Conservation (phyloP, 805 yeast genomes). For the Metschnikowia cerradonensis region DNA sequence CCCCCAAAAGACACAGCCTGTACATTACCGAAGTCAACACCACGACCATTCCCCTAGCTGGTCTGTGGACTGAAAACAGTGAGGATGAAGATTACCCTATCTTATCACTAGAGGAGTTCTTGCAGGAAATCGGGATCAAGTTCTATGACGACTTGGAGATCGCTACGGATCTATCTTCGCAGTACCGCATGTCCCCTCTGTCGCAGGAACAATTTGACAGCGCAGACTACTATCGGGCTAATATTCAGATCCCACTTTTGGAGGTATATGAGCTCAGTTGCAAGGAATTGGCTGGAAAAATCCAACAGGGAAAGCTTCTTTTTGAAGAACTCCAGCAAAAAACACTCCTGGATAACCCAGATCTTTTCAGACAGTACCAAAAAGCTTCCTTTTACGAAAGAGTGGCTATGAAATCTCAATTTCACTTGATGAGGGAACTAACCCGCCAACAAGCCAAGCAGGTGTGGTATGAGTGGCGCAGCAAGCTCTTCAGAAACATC, state of each 20-base stretch:
- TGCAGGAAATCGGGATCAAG: slow-evolving; percentile 37
- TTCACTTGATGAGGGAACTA: slow-evolving; percentile 46
- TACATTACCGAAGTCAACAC: slow-evolving; percentile 3
- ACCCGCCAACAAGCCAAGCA: slow-evolving; percentile 51
- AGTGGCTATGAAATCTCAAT: slow-evolving; percentile 42
- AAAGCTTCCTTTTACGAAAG: slow-evolving; percentile 35
- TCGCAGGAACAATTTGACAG: slow-evolving; percentile 11
- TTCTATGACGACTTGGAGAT: slow-evolving; percentile 46
- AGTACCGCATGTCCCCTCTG: slow-evolving; percentile 17
- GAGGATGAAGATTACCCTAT: slow-evolving; percentile 26
- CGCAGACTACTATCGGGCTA: slow-evolving; percentile 36
- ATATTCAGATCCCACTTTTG: slow-evolving; percentile 39
- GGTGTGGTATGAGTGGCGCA: slow-evolving; percentile 64
- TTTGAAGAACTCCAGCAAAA: slow-evolving; percentile 48
- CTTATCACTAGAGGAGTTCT: slow-evolving; percentile 35
- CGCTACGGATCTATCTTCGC: slow-evolving; percentile 22
- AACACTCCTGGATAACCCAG: slow-evolving; percentile 44
- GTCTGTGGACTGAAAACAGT: slow-evolving; percentile 7
- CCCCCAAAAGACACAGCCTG: slow-evolving; percentile 7
- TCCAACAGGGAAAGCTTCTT: slow-evolving; percentile 44
- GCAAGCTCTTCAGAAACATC: slow-evolving; percentile 46
- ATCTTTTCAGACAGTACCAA: slow-evolving; percentile 47
- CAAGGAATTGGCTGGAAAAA: slow-evolving; percentile 48
- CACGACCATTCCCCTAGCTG: slow-evolving; percentile 9
- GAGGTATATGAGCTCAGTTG: slow-evolving; percentile 53